A percentile compares a stretch with the other conserved stretches of the same genome.
Conservation (phyloP, 805 yeast species). For the Saccharomycopsis selenospora region DNA sequence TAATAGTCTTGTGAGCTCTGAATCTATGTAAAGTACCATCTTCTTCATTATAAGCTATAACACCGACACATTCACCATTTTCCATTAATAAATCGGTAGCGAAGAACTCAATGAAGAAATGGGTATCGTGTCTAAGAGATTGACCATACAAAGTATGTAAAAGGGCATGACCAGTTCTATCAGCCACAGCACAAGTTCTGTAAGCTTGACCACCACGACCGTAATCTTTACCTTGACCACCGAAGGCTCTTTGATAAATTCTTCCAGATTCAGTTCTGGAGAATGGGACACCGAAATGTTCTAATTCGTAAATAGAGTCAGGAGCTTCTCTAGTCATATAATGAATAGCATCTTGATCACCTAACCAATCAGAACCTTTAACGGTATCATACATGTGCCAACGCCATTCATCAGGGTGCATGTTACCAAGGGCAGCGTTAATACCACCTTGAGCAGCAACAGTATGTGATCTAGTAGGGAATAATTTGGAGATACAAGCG, state of each 20-base stretch:
- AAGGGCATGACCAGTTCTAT: conserved; percentile 97
- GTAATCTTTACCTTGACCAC: conserved; percentile 91
- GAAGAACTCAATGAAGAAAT: conserved; percentile 94
- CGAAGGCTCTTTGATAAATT: conserved; percentile 97
- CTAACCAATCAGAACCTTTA: conserved; percentile 98
- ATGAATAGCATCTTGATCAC: conserved; percentile 98
- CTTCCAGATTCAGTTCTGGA: conserved; percentile 95
- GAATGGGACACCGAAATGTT: conserved; percentile 97
- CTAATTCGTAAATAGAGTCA: conserved; percentile 88
- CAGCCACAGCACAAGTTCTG: conserved; percentile 99
- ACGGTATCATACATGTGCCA: conserved; percentile 99
- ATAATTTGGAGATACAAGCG: conserved; percentile 93
- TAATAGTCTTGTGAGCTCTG: conserved; percentile 91
- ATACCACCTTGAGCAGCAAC: conserved; percentile 99
- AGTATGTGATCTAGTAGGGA: conserved; percentile 97
- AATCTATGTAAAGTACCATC: conserved; percentile 98
- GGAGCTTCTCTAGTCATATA: conserved; percentile 99
- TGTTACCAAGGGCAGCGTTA: conserved; percentile 96
- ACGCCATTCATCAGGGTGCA: conserved; percentile 98
- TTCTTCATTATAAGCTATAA: conserved; percentile 95
- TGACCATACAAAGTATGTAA: conserved; percentile 95
- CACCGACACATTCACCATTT: conserved; percentile 94
- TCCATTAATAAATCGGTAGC: conserved; percentile 92
- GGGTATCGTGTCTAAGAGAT: conserved; percentile 93
- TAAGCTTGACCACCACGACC: conserved; percentile 99